Evolutionary conservation across 2,329 filamentous ascomycete species (phyloP), one percentile per base, ranked within the genome.

Genomic region (Cordyceps cateniannulata): DNA sequence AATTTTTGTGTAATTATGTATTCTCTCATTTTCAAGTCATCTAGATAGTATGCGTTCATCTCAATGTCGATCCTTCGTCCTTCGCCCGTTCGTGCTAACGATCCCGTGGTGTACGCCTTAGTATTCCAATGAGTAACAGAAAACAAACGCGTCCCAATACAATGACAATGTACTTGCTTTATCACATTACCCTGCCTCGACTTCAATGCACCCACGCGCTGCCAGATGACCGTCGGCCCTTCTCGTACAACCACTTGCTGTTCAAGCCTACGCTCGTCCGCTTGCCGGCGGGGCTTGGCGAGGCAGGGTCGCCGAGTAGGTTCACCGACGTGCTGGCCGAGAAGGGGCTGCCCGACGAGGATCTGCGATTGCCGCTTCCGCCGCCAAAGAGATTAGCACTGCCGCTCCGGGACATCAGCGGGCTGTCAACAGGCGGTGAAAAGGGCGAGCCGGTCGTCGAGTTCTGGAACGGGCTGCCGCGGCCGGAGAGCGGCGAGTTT

Each of bases 161-260:
- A 51, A 32, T 35, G 7, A 32, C 18, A 14, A 3, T 22, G 12
- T 45, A 6, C 5, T 47, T 24, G 5, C 14, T 40, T 49, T 42
- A 18, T 8, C 22, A n/a, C 20, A 32, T 14, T 16, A 24, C 22
- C 10, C 9, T 5, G 14, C 27, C 3, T 38, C n/a, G 5, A 12
- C 5, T n/a, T 70, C 48, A 76, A 52, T 73, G 69, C 54, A 69
- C 66, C 73, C 76, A 79, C 35, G 73, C 69, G 60, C 72, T 79
- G 12, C 77, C 72, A 56, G 80, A 78, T 66, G 81, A 76, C 71
- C 85, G 72, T 71, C 86, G 78, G 68, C 89, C 88, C 75, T 87
- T 90, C 74, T 97, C 91, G 70, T 96, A 98, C 63, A 97, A 75
- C 93, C 93, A 98, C 76, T 95, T 96, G 77, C 86, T 96, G 74